Percentiles rank a stretch among this genome's conserved stretches.
Evolutionary conservation across 192 early-diverging fungal species (phyloP).

Genomic region (Jimgerdemannia lactiflua): DNA sequence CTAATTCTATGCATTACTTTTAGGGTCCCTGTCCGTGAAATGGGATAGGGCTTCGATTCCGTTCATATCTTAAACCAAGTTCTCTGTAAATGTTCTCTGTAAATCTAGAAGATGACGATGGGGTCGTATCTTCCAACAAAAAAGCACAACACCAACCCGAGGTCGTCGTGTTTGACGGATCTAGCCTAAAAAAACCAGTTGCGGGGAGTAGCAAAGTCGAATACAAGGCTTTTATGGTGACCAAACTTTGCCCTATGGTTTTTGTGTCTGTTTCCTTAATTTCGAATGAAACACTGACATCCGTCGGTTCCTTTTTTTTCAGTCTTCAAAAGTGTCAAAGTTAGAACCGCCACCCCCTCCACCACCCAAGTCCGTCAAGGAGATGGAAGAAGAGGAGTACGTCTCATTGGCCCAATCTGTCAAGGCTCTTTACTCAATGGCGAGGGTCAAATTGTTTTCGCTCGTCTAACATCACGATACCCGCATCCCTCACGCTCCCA

Average conservation of each 20-base stretch:
- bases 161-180: slow-evolving; percentile 30
- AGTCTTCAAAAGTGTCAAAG: slow-evolving; percentile 30
- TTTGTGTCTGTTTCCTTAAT: not conserved
- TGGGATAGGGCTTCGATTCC: too few species aligned
- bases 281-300: not conserved
- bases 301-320: not conserved
- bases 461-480: too few species aligned
- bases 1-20: not conserved
- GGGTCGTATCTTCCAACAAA: not conserved
- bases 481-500: too few species aligned
- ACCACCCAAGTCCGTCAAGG: slow-evolving; percentile 10
- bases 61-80: not conserved
- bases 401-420: not conserved
- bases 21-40: not conserved
- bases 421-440: too few species aligned
- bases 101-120: not conserved
- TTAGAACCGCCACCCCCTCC: slow-evolving; percentile 3
- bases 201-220: slow-evolving; percentile 16
- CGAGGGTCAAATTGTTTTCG: too few species aligned
- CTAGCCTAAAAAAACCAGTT: slow-evolving; percentile 6
- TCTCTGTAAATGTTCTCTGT: not conserved
- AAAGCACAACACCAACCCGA: slow-evolving; percentile 9
- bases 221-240: slow-evolving; percentile 41
- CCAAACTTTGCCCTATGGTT: not conserved
- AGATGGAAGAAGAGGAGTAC: slow-evolving; percentile 38